A percentile compares a stretch with the other conserved stretches of the same genome.
Evolutionary conservation across 73 alveolate species (phyloP).

Genomic region (Paraurostyla sp.): DNA sequence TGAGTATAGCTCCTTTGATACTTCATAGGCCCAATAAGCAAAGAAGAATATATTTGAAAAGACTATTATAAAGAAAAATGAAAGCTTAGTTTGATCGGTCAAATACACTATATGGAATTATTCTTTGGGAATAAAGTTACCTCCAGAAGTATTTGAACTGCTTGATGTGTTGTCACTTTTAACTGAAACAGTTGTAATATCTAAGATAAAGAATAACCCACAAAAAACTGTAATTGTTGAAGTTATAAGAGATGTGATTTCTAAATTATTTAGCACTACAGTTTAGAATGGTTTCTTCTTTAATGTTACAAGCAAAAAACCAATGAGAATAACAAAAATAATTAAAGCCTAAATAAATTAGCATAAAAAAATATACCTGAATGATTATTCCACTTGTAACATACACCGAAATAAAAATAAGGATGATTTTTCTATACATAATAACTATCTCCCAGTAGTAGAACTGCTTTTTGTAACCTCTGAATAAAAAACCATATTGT

Average conservation of each 20-base stretch:
- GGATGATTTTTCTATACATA: slow-evolving; percentile 63
- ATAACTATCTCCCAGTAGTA: slow-evolving; percentile 84
- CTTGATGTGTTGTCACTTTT: background rate
- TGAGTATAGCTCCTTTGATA: slow-evolving; percentile 1
- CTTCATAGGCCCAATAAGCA: slow-evolving; percentile 31
- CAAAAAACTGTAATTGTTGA: slow-evolving; percentile 72
- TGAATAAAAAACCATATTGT: slow-evolving; percentile 78
- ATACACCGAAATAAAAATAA: slow-evolving; percentile 39
- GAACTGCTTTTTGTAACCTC: slow-evolving; percentile 73
- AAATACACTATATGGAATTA: slow-evolving; percentile 33
- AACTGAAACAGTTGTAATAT: slow-evolving; percentile 59
- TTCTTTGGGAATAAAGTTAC: slow-evolving; percentile 40
- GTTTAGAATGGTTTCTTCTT: slow-evolving; percentile 61
- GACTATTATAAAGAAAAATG: slow-evolving; percentile 45
- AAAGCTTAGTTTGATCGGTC: slow-evolving; percentile 19
- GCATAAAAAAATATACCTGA: slow-evolving; percentile 1
- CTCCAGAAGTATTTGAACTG: slow-evolving; percentile 60
- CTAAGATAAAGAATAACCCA: slow-evolving; percentile 73
- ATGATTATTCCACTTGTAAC: slow-evolving; percentile 8
- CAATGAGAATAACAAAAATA: slow-evolving; percentile 56
- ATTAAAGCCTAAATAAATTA: slow-evolving; percentile 71
- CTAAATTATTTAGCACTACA: slow-evolving; percentile 65
- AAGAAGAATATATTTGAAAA: slow-evolving; percentile 22
- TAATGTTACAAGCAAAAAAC: slow-evolving; percentile 43
- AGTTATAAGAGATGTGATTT: slow-evolving; percentile 47